A percentile compares a stretch with the other conserved stretches of the same genome.
These are phyloP conservation scores for Aspergillus clavatus DNA, from an alignment of 2,329 filamentous ascomycete species.

Conservation along the genomic window DNA sequence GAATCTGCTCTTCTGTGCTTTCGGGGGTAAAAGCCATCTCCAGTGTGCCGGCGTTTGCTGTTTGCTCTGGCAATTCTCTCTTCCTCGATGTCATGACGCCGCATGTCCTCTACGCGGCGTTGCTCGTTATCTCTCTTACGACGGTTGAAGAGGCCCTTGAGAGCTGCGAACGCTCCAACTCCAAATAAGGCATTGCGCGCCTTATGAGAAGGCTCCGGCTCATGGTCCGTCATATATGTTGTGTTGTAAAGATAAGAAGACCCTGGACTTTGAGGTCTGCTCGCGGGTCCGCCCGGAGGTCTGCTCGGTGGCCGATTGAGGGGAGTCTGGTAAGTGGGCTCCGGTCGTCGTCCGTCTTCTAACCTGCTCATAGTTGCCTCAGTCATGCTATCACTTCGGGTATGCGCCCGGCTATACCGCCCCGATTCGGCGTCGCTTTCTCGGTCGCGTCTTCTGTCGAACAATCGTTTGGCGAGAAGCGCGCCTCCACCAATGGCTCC, in stretches of 20 bases:
- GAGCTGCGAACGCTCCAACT: conserved; percentile 59
- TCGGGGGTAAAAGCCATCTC: conserved; percentile 52
- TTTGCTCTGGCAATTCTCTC: conserved; percentile 50
- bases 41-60: conserved; percentile 62
- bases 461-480: conserved; percentile 56
- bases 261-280: conserved; percentile 31
- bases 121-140: conserved; percentile 53
- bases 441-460: conserved; percentile 51
- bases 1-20: conserved; percentile 27
- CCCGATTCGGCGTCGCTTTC: conserved; percentile 51
- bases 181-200: conserved; percentile 60
- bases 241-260: conserved; percentile 38
- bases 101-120: conserved; percentile 54
- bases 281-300: conserved; percentile 30
- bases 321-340: conserved; percentile 30
- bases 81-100: conserved; percentile 48
- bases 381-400: conserved; percentile 41
- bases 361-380: conserved; percentile 40
- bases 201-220: conserved; percentile 44
- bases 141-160: conserved; percentile 57
- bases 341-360: conserved; percentile 53
- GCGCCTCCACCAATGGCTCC: conserved; percentile 61
- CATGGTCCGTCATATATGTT: conserved; percentile 39
- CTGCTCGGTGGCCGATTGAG: conserved; percentile 32
- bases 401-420: conserved; percentile 50